These are phyloP conservation scores for Ophiostoma ulmi DNA, from an alignment of 2,329 filamentous ascomycete genomes.

Conservation along the genomic window DNA sequence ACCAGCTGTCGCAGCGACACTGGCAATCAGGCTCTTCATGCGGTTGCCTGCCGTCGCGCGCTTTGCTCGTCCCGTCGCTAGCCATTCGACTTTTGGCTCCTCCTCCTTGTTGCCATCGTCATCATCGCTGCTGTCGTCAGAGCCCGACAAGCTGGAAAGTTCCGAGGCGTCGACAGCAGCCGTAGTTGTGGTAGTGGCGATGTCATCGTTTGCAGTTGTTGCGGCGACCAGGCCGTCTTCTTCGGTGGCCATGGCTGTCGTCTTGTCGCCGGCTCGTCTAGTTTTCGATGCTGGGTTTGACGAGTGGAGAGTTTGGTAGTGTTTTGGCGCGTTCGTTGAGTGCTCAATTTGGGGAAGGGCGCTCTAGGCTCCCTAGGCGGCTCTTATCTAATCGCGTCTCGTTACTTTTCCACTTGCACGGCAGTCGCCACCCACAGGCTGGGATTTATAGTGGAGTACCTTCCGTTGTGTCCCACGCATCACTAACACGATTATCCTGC, in stretches of 20 bases:
- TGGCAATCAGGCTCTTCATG: slow-evolving; percentile 71
- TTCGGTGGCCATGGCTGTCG: slow-evolving; percentile 22
- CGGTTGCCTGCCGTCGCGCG: slow-evolving; percentile 80
- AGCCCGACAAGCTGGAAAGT: slow-evolving; percentile 21
- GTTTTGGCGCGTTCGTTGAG: background rate
- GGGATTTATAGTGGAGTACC: background rate
- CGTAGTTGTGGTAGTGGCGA: background rate
- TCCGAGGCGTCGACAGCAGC: slow-evolving; percentile 13
- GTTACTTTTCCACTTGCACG: background rate
- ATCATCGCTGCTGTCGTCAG: slow-evolving; percentile 30
- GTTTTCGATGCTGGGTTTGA: background rate
- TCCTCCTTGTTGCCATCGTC: slow-evolving; percentile 26
- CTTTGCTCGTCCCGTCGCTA: slow-evolving; percentile 67
- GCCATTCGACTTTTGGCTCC: slow-evolving; percentile 51
- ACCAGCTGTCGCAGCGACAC: slow-evolving; percentile 47
- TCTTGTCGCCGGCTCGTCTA: background rate
- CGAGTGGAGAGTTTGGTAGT: background rate
- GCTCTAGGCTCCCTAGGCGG: background rate
- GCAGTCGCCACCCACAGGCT: slow-evolving; percentile 1
- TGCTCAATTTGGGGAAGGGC: background rate
- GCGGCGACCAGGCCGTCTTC: slow-evolving; percentile 19
- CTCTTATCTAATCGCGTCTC: slow-evolving; percentile 1
- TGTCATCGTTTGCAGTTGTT: background rate
- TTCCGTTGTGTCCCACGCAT: background rate
- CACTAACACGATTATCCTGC: background rate